phyloP scores from a whole-genome alignment of 805 yeast genomes.

The Candida pseudofarinosa region DNA sequence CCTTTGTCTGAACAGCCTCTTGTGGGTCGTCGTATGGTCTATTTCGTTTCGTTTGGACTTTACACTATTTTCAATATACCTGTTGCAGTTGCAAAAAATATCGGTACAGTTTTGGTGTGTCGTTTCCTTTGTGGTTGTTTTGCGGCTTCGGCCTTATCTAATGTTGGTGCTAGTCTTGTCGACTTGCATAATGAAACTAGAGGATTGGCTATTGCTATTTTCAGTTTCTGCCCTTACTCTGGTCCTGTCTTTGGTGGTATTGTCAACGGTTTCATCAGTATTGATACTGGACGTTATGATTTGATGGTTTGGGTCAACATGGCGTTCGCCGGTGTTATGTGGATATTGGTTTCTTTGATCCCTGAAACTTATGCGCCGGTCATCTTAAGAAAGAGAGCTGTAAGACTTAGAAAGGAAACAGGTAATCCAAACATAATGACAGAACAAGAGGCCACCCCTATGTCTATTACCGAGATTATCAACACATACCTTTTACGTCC shows the following conservation, averaged over 20 bases:
- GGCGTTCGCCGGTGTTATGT: constrained; percentile 86
- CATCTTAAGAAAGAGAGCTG: constrained; percentile 64
- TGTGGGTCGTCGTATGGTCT: constrained; percentile 84
- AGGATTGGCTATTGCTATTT: constrained; percentile 86
- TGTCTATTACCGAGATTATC: constrained; percentile 64
- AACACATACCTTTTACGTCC: constrained; percentile 77
- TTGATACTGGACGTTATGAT: constrained; percentile 64
- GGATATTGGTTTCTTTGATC: constrained; percentile 57
- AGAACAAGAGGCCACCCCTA: constrained; percentile 82
- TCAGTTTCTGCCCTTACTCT: constrained; percentile 88
- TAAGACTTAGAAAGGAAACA: constrained; percentile 65
- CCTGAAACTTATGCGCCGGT: constrained; percentile 95
- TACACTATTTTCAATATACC: constrained; percentile 82
- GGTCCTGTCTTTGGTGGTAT: constrained; percentile 91
- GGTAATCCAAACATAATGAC: constrained; percentile 86
- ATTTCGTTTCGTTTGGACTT: constrained; percentile 67
- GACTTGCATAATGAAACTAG: constrained; percentile 81
- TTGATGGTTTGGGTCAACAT: constrained; percentile 85
- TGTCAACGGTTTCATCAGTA: constrained; percentile 80
- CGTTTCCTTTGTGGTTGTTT: constrained; percentile 87
- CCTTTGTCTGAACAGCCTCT: constrained; percentile 73
- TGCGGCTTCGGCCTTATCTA: constrained; percentile 74
- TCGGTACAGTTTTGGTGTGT: constrained; percentile 75
- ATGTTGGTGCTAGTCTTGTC: constrained; percentile 89
- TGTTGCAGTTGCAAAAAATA: constrained; percentile 78